Base-by-base conservation (phyloP, 192 early-diverging fungal species). In the Spizellomyces sp. region DNA sequence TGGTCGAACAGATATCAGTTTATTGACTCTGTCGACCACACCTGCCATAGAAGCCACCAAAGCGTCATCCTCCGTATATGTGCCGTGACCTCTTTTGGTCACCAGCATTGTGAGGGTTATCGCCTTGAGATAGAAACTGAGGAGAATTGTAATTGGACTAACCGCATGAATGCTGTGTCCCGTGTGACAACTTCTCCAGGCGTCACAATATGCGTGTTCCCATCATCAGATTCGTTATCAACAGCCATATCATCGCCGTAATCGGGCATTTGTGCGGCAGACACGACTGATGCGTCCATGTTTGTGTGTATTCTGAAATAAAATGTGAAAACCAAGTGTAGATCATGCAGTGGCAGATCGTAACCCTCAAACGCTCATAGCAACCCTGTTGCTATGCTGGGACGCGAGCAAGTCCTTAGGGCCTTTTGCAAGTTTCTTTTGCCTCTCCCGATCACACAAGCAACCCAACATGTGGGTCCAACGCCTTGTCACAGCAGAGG, bases 21-120 rank as follows among this genome's bases (percentile, higher is more conserved):
- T 97, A 86, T 98, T 98, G 71, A 98, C 95, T 54, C 93, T 88
- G 66, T 97, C 94, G 6, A 98, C 91, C 1, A 89, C 88, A 56
- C 98, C 98, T 1, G 93, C 92, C 43, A 98, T 89, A 42, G 94
- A 93, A 9, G 94, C 92, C 47, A 92, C 85, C 14, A 97, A 86
- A 9, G 81, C 81, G 52, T 83, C 84, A 36, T 89, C 73, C 46
- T 90, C 82, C n/a, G 85, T 62, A 80, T 90, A 95, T n/a, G 95
- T 95, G 64, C 94, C 95, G 73, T 95, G 94, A 15, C 94, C 94
- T 65, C 90, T 90, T 12, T 5, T 73, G n/a, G n/a, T 46, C 14
- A 52, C 17, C 50, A 19, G 4, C 17, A 12, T 54, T 54, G 17
- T 12, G 17, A 54, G 27, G 27, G 27, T 36, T 36, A 36, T 0